phyloP scores from a whole-genome alignment of 2,329 filamentous ascomycete genomes.

The Coniochaeta sp. region DNA sequence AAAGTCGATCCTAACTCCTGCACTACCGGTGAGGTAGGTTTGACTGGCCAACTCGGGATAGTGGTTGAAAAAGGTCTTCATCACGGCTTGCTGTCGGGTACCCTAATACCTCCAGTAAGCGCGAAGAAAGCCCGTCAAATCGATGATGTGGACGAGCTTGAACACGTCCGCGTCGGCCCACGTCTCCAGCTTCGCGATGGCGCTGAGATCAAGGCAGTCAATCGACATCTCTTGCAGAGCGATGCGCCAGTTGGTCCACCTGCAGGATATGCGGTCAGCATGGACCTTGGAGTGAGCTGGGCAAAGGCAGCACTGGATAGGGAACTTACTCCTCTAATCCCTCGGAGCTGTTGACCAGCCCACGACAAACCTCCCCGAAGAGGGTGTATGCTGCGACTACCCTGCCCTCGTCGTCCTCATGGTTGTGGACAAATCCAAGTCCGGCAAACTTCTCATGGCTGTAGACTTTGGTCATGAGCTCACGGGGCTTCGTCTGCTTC shows the following conservation, averaged over 20 bases:
- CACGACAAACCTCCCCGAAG: background rate
- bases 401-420: background rate
- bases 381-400: background rate
- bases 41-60: conserved; percentile 2
- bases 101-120: background rate
- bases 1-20: background rate
- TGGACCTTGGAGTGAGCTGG: no score
- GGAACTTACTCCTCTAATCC: background rate
- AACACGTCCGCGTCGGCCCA: background rate
- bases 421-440: background rate
- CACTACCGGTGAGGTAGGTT: background rate
- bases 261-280: background rate
- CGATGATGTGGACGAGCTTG: background rate
- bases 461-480: background rate
- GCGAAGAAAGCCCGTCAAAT: background rate
- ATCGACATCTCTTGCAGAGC: background rate
- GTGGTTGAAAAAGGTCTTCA: background rate
- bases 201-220: background rate
- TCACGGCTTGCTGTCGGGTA: background rate
- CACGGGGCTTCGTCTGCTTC: background rate
- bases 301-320: no score
- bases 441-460: background rate
- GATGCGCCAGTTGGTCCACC: background rate
- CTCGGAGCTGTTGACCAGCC: background rate
- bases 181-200: background rate